phyloP scores from a whole-genome alignment of 2,329 filamentous ascomycete species.

The Teratosphaeria destructans region DNA sequence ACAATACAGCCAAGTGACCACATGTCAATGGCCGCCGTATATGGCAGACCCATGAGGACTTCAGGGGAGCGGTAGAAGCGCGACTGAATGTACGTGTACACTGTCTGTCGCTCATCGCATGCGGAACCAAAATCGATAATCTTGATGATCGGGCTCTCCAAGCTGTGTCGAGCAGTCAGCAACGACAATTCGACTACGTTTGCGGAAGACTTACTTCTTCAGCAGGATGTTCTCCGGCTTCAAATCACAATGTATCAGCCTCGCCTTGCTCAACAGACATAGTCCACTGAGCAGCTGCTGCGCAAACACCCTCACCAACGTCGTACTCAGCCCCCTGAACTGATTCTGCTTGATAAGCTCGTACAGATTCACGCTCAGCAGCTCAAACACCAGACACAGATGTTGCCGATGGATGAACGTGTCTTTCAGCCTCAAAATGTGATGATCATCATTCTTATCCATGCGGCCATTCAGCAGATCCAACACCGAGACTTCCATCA shows the following conservation, averaged over 20 bases:
- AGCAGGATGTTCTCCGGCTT: slow-evolving; percentile 97
- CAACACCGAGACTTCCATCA: slow-evolving; percentile 99
- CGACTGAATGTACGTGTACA: slow-evolving; percentile 98
- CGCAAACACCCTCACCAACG: slow-evolving; percentile 90
- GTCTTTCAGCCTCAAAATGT: slow-evolving; percentile 86
- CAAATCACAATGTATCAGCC: slow-evolving; percentile 93
- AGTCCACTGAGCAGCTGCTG: slow-evolving; percentile 92
- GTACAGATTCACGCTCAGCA: slow-evolving; percentile 94
- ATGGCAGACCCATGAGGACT: slow-evolving; percentile 86
- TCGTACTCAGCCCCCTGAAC: slow-evolving; percentile 93
- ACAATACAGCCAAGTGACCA: slow-evolving; percentile 98
- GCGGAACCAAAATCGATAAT: slow-evolving; percentile 99
- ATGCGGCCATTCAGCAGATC: slow-evolving; percentile 96
- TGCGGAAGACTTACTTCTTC: slow-evolving; percentile 57
- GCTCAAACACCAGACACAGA: slow-evolving; percentile 89
- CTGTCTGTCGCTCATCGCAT: slow-evolving; percentile 94
- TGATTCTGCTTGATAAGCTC: slow-evolving; percentile 99
- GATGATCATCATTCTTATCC: slow-evolving; percentile 98
- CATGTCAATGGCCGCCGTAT: slow-evolving; percentile 98
- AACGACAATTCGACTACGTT: slow-evolving; percentile 4
- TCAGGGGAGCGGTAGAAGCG: slow-evolving; percentile 96
- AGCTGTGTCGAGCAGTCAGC: slow-evolving; percentile 31
- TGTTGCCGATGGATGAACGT: slow-evolving; percentile 98
- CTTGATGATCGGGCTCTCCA: slow-evolving; percentile 98
- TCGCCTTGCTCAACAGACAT: slow-evolving; percentile 86